Evolutionary conservation across 441 rosid species (phyloP).

Genomic region (Populus hybrid): DNA sequence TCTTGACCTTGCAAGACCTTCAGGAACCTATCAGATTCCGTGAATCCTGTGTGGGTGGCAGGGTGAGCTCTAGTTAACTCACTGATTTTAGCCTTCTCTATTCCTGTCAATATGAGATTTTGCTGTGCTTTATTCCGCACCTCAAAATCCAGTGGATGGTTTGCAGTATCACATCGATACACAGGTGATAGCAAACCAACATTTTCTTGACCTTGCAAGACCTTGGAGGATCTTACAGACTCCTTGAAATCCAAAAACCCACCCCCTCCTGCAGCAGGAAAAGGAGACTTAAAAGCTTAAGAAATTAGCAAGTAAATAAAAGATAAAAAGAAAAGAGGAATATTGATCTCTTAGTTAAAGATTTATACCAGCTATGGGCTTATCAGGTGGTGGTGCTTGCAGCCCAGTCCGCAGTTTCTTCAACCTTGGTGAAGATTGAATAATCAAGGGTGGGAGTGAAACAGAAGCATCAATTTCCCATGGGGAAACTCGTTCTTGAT

Average conservation of each 20-base stretch:
- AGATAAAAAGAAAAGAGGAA: neutral
- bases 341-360: neutral
- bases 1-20: slow-evolving; percentile 99
- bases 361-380: slow-evolving; percentile 50
- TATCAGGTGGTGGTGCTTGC: slow-evolving; percentile 46
- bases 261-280: slow-evolving; percentile 45
- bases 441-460: slow-evolving; percentile 68
- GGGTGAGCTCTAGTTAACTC: slow-evolving; percentile 42
- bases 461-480: slow-evolving; percentile 91
- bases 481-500: slow-evolving; percentile 78
- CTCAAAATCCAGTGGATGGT: slow-evolving; percentile 58
- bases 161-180: slow-evolving; percentile 53
- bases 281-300: neutral
- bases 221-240: slow-evolving; percentile 92
- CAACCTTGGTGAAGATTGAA: slow-evolving; percentile 82
- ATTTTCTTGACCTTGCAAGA: slow-evolving; percentile 99
- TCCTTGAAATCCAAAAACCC: slow-evolving; percentile 84
- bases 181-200: slow-evolving; percentile 65
- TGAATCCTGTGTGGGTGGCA: slow-evolving; percentile 48
- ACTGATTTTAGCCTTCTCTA: slow-evolving; percentile 34
- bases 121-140: slow-evolving; percentile 54
- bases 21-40: slow-evolving; percentile 59
- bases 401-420: slow-evolving; percentile 72
- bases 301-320: neutral
- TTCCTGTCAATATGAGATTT: slow-evolving; percentile 48